Percentiles rank a stretch among this genome's conserved stretches.
These are phyloP conservation scores for Aspergillus homomorphus DNA, from an alignment of 495 filamentous ascomycete genomes.

Conservation along the genomic window DNA sequence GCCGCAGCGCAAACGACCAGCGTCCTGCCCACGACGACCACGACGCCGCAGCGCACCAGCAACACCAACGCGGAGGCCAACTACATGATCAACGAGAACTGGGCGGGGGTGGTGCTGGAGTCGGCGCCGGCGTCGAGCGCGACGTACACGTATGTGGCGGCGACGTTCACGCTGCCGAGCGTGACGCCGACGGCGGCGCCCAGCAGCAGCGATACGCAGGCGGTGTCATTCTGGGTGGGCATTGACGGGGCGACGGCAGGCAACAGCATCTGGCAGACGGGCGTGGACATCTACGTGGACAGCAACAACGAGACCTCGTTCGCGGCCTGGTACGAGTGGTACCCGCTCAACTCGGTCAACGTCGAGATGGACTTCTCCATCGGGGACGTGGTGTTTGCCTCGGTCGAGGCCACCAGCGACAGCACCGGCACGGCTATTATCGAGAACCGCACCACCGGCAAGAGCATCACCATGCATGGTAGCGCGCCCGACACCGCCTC, in stretches of 20 bases:
- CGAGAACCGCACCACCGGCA: slow-evolving; percentile 46
- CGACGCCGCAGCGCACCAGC: slow-evolving; percentile 7
- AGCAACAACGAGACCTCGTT: slow-evolving; percentile 29
- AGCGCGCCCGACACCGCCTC: slow-evolving; percentile 20
- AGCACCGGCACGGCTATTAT: slow-evolving; percentile 43
- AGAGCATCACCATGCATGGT: slow-evolving; percentile 27
- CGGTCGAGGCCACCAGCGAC: slow-evolving; percentile 39
- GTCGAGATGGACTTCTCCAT: slow-evolving; percentile 47
- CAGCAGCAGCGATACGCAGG: slow-evolving; percentile 34
- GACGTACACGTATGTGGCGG: slow-evolving; percentile 43
- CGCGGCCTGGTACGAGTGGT: slow-evolving; percentile 58
- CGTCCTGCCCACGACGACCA: slow-evolving; percentile 11
- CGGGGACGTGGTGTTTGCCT: slow-evolving; percentile 49
- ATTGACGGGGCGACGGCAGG: slow-evolving; percentile 50
- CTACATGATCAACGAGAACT: slow-evolving; percentile 42
- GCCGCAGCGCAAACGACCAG: neutral
- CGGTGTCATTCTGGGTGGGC: slow-evolving; percentile 52
- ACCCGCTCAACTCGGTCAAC: slow-evolving; percentile 44
- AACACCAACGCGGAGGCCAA: slow-evolving; percentile 10
- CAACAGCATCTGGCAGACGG: slow-evolving; percentile 51
- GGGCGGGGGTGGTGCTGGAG: slow-evolving; percentile 48
- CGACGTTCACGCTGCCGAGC: slow-evolving; percentile 45
- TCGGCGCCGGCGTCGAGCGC: slow-evolving; percentile 16
- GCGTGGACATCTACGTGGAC: slow-evolving; percentile 48
- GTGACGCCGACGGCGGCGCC: slow-evolving; percentile 34